Percentiles rank a stretch among this genome's conserved stretches.
Evolutionary conservation across 2,329 filamentous ascomycete species (phyloP).

Genomic region (Botryotinia convoluta): DNA sequence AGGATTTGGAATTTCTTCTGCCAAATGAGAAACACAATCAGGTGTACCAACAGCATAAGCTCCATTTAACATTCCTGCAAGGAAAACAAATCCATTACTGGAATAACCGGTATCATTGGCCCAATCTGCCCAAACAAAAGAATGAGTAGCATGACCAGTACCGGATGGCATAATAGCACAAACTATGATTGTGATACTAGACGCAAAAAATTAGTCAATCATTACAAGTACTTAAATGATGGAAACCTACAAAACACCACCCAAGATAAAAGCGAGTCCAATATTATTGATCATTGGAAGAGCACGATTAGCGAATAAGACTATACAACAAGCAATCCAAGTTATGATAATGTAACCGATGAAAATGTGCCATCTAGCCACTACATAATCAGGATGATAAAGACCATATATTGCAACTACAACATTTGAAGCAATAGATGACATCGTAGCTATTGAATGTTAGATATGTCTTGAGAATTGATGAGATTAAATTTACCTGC

Average conservation of each 20-base stretch:
- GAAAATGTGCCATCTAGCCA: conserved; percentile 52
- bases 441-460: conserved; percentile 28
- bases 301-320: conserved; percentile 54
- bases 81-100: conserved; percentile 56
- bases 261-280: conserved; percentile 52
- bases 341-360: conserved; percentile 47
- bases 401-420: conserved; percentile 49
- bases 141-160: conserved; percentile 43
- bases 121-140: conserved; percentile 48
- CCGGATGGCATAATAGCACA: conserved; percentile 53
- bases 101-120: conserved; percentile 45
- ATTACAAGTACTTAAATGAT: not conserved
- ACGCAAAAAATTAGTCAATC: not conserved
- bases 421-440: conserved; percentile 44
- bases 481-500: conserved; percentile 23
- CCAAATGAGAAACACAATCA: conserved; percentile 62
- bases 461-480: not conserved
- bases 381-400: conserved; percentile 46
- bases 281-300: conserved; percentile 54
- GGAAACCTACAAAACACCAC: conserved; percentile 42
- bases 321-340: conserved; percentile 45
- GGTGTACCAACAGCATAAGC: conserved; percentile 66
- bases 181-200: conserved; percentile 43
- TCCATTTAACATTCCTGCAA: conserved; percentile 62
- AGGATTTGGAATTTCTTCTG: conserved; percentile 60